phyloP scores from a whole-genome alignment of 2,329 filamentous ascomycete species.

The Helminthosporium solani region DNA sequence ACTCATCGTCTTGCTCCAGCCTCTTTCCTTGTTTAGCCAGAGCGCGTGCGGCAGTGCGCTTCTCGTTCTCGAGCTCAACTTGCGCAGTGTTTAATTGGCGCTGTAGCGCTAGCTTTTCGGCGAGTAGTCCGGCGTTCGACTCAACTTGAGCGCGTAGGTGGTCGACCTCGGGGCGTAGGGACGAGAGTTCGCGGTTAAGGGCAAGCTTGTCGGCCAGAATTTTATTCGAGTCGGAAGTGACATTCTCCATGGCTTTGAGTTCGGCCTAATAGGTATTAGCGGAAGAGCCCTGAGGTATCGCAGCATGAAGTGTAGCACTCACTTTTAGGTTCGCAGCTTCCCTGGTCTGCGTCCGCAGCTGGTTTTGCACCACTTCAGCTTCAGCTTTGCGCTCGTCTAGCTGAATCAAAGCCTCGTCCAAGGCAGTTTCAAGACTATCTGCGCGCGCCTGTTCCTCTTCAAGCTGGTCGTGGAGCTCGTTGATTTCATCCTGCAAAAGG shows the following conservation, averaged over 20 bases:
- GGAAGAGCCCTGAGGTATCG: slow-evolving; percentile 42
- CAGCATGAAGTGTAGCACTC: slow-evolving; percentile 43
- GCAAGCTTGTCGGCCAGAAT: slow-evolving; percentile 66
- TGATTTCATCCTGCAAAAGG: slow-evolving; percentile 72
- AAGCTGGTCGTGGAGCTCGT: slow-evolving; percentile 65
- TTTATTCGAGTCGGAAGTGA: slow-evolving; percentile 69
- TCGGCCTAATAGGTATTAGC: slow-evolving; percentile 59
- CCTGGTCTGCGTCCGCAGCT: slow-evolving; percentile 53
- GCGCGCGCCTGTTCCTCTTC: slow-evolving; percentile 61
- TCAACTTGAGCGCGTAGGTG: slow-evolving; percentile 60
- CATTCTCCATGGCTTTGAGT: slow-evolving; percentile 65
- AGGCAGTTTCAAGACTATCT: slow-evolving; percentile 53
- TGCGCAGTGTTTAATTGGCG: slow-evolving; percentile 75
- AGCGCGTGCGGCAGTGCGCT: slow-evolving; percentile 64
- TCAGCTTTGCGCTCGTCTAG: slow-evolving; percentile 51
- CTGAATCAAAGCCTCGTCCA: slow-evolving; percentile 50
- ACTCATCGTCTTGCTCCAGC: slow-evolving; percentile 52
- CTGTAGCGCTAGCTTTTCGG: slow-evolving; percentile 78
- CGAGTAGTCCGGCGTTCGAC: slow-evolving; percentile 66
- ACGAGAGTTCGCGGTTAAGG: slow-evolving; percentile 60
- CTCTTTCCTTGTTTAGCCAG: slow-evolving; percentile 51
- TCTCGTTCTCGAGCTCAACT: slow-evolving; percentile 81
- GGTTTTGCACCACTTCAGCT: slow-evolving; percentile 49
- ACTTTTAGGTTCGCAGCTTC: slow-evolving; percentile 61
- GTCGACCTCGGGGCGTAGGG: slow-evolving; percentile 62